Conservation (phyloP, 1,284 basidiomycete genomes). For the Meripilus lineatus region DNA sequence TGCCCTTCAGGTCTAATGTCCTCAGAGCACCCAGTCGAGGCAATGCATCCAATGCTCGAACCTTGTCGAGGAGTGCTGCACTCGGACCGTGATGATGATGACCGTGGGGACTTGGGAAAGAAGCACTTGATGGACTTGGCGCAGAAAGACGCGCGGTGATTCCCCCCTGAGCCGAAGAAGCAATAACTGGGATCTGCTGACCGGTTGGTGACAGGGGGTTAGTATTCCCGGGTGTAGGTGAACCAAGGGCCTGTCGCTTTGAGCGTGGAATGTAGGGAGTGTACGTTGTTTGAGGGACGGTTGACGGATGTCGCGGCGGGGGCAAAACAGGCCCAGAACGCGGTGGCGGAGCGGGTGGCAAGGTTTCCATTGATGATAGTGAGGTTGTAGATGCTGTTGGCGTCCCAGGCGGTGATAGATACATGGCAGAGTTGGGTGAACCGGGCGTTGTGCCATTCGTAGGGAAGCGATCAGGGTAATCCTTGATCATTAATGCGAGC, state of each 20-base stretch:
- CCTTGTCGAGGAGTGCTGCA: constrained; percentile 72
- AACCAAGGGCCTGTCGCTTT: constrained; percentile 35
- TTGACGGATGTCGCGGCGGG: constrained; percentile 52
- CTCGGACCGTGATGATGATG: constrained; percentile 53
- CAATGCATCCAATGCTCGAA: constrained; percentile 78
- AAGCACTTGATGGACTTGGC: constrained; percentile 18
- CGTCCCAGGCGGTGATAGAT: constrained; percentile 22
- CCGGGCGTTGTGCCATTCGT: constrained; percentile 22
- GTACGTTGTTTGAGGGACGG: constrained; percentile 66
- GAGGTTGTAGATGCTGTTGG: constrained; percentile 24
- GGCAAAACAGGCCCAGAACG: constrained; percentile 46
- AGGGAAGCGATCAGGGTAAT: constrained; percentile 81
- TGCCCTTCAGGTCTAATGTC: constrained; percentile 88
- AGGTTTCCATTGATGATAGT: constrained; percentile 14
- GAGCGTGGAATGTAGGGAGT: constrained; percentile 74
- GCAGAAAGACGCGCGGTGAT: constrained; percentile 64
- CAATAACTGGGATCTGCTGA: constrained; percentile 64
- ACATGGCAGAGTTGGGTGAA: constrained; percentile 15
- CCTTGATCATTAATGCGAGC: constrained; percentile 91
- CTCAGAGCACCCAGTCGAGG: constrained; percentile 82
- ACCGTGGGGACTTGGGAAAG: constrained; percentile 9
- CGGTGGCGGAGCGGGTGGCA: constrained; percentile 23
- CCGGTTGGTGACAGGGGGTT: constrained; percentile 53
- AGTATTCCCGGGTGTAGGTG: constrained; percentile 23
- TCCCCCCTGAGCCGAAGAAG: constrained; percentile 72